Percentiles rank a stretch among this genome's conserved stretches.
phyloP scores from a whole-genome alignment of 371 early-diverging fungal genomes.

The Mucor circinelloides region DNA sequence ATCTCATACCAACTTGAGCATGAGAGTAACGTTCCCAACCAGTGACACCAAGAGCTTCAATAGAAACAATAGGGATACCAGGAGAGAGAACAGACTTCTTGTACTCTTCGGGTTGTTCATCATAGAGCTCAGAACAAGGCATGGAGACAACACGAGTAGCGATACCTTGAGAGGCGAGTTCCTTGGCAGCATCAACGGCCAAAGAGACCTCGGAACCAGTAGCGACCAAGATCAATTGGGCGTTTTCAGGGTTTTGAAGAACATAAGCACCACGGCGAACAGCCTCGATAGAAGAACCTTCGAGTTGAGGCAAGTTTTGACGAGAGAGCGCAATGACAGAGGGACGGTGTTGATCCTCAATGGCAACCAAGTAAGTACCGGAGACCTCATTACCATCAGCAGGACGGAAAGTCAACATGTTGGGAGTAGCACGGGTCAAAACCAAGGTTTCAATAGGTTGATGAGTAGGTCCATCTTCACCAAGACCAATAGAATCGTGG shows the following conservation, averaged over 20 bases:
- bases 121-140: slow-evolving; percentile 95
- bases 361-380: slow-evolving; percentile 86
- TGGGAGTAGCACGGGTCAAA: slow-evolving; percentile 94
- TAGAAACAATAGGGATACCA: slow-evolving; percentile 82
- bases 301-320: slow-evolving; percentile 94
- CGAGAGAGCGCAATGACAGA: slow-evolving; percentile 92
- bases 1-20: slow-evolving; percentile 90
- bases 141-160: slow-evolving; percentile 92
- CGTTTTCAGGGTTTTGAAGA: slow-evolving; percentile 63
- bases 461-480: slow-evolving; percentile 99
- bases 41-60: slow-evolving; percentile 95
- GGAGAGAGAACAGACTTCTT: slow-evolving; percentile 78
- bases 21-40: slow-evolving; percentile 97
- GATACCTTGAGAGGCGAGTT: slow-evolving; percentile 62
- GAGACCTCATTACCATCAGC: slow-evolving; percentile 97
- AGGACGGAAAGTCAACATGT: slow-evolving; percentile 88
- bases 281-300: slow-evolving; percentile 80
- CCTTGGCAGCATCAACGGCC: slow-evolving; percentile 82
- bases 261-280: slow-evolving; percentile 83
- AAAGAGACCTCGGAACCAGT: slow-evolving; percentile 97
- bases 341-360: slow-evolving; percentile 74
- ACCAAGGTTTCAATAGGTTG: slow-evolving; percentile 99
- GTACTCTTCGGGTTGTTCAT: slow-evolving; percentile 89
- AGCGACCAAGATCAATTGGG: slow-evolving; percentile 76
- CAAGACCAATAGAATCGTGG: slow-evolving; percentile 99